These are phyloP conservation scores for Saccharomycopsis babjevae DNA, from an alignment of 805 yeast genomes.

Conservation along the genomic window DNA sequence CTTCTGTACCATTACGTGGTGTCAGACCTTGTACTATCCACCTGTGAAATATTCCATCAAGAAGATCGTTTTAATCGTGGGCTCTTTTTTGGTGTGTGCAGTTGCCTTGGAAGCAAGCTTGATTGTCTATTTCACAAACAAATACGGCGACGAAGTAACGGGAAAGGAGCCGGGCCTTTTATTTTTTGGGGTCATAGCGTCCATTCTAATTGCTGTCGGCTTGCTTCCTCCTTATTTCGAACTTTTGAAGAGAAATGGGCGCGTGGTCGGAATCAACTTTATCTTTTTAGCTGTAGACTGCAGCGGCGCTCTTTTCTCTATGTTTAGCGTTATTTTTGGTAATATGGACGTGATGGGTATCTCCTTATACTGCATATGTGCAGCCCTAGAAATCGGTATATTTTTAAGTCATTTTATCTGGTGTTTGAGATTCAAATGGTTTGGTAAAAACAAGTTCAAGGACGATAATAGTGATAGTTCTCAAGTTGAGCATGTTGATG, in stretches of 20 bases:
- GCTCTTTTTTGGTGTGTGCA: constrained; percentile 32
- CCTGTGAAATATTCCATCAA: constrained; percentile 37
- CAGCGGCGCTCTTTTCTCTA: constrained; percentile 72
- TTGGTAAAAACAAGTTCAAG: constrained; percentile 4
- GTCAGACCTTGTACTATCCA: constrained; percentile 64
- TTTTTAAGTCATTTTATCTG: constrained; percentile 61
- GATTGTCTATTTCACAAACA: constrained; percentile 52
- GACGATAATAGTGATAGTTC: not conserved
- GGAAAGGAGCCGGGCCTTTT: constrained; percentile 52
- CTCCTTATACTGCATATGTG: constrained; percentile 62
- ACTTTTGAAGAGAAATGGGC: constrained; percentile 64
- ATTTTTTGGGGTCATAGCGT: constrained; percentile 72
- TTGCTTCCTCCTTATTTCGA: constrained; percentile 86
- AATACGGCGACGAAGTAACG: constrained; percentile 38
- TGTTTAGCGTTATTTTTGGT: constrained; percentile 51
- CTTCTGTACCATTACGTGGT: constrained; percentile 57
- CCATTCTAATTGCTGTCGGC: constrained; percentile 65
- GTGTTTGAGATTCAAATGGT: constrained; percentile 38
- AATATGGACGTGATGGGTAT: constrained; percentile 71
- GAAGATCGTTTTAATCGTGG: constrained; percentile 30
- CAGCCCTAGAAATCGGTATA: constrained; percentile 69
- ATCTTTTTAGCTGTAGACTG: constrained; percentile 67
- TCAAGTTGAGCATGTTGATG: not conserved
- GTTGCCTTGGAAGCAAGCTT: constrained; percentile 62
- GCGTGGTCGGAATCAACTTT: constrained; percentile 85